Evolutionary conservation across 441 rosid species (phyloP).

Genomic region (Euphorbia schlechtendalii): DNA sequence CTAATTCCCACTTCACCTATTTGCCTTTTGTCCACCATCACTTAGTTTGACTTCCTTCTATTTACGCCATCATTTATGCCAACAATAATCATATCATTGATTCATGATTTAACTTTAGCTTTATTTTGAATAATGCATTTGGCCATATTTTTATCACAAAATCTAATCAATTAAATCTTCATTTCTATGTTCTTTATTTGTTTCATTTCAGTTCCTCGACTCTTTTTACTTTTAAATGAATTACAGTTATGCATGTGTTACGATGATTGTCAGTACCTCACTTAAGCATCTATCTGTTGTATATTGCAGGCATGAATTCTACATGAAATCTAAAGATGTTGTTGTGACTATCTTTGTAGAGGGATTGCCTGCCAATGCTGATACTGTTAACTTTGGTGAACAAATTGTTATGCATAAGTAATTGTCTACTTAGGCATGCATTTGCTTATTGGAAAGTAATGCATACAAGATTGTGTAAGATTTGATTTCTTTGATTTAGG

Average conservation of each 20-base stretch:
- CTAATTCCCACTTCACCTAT: neutral
- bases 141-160: too few relatives aligned
- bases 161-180: too few relatives aligned
- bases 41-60: too few relatives aligned
- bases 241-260: neutral
- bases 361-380: too few relatives aligned
- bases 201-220: neutral
- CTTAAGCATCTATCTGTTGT: slow-evolving; percentile 10
- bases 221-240: neutral
- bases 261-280: neutral
- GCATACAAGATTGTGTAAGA: neutral
- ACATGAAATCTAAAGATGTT: slow-evolving; percentile 69
- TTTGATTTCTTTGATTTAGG: slow-evolving; percentile 26
- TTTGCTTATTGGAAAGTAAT: neutral
- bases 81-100: too few relatives aligned
- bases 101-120: too few relatives aligned
- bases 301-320: slow-evolving; percentile 59
- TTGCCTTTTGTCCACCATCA: too few relatives aligned
- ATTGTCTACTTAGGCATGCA: too few relatives aligned
- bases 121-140: too few relatives aligned
- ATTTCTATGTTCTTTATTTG: too few relatives aligned
- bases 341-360: slow-evolving; percentile 71
- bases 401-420: slow-evolving; percentile 57
- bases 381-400: slow-evolving; percentile 58
- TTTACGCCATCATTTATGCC: too few relatives aligned